Conservation (phyloP, 164 flowering plant genomes). For the Stephania japonica region DNA sequence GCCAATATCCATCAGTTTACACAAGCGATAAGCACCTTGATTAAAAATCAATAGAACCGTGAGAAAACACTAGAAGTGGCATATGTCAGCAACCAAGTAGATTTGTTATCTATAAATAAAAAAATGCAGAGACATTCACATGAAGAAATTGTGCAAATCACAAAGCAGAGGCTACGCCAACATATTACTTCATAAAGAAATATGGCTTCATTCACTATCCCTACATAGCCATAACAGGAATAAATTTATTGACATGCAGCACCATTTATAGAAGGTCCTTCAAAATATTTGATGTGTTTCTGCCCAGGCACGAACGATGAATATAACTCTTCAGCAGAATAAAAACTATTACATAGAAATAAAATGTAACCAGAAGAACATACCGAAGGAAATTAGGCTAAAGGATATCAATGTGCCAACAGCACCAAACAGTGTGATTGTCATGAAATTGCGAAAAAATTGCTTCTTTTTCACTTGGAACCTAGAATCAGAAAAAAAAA, state of each 20-base stretch:
- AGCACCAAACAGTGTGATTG: conserved; percentile 76
- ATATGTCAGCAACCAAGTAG: background rate
- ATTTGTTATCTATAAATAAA: no score
- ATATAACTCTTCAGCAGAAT: background rate
- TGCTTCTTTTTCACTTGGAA: conserved; percentile 93
- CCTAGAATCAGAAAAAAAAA: conserved; percentile 29
- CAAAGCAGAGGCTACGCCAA: background rate
- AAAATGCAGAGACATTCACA: background rate
- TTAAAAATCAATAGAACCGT: conserved; percentile 1
- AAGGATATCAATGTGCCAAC: conserved; percentile 73
- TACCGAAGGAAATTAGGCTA: conserved; percentile 57
- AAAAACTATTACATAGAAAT: background rate
- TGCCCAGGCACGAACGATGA: background rate
- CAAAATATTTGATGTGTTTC: background rate
- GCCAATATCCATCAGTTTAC: conserved; percentile 53
- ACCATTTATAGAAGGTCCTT: background rate
- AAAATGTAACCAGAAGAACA: background rate
- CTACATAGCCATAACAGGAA: background rate
- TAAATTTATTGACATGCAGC: background rate
- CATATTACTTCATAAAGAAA: background rate
- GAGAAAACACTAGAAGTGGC: background rate
- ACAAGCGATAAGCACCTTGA: conserved; percentile 59
- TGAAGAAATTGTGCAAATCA: background rate
- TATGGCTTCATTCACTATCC: background rate
- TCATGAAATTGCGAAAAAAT: conserved; percentile 70